Percentiles rank a stretch among this genome's conserved stretches.
phyloP scores from a whole-genome alignment of 345 rosid species.

The Brassica rapa region DNA sequence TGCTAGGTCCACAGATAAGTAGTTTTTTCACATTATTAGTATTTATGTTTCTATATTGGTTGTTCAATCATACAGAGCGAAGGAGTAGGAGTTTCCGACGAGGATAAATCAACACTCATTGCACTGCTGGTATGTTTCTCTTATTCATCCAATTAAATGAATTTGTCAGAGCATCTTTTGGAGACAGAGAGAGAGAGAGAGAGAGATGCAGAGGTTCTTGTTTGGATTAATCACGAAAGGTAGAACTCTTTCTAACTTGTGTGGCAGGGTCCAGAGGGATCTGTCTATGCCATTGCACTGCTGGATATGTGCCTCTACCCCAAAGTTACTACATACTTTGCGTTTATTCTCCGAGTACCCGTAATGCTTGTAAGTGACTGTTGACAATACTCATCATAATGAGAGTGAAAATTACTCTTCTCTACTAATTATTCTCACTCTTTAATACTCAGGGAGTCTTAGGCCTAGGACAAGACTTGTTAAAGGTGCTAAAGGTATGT shows the following conservation, averaged over 20 bases:
- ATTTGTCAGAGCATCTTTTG: background rate
- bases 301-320: slow-evolving; percentile 30
- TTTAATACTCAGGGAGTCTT: slow-evolving; percentile 50
- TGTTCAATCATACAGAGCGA: slow-evolving; percentile 42
- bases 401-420: slow-evolving; percentile 4
- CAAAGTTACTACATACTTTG: slow-evolving; percentile 60
- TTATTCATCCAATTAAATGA: background rate
- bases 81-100: slow-evolving; percentile 29
- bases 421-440: background rate
- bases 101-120: slow-evolving; percentile 48
- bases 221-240: background rate
- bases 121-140: no score
- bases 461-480: slow-evolving; percentile 48
- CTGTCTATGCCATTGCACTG: slow-evolving; percentile 79
- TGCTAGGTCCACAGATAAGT: slow-evolving; percentile 15
- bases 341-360: slow-evolving; percentile 68
- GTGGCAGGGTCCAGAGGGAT: slow-evolving; percentile 77
- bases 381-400: background rate
- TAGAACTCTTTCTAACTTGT: background rate
- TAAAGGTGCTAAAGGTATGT: slow-evolving; percentile 59
- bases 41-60: background rate
- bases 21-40: background rate
- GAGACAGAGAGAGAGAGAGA: no score
- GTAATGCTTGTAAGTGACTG: slow-evolving; percentile 57
- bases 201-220: background rate